Conservation (phyloP, 2,329 filamentous ascomycete species). For the Aspergillus sp. region DNA sequence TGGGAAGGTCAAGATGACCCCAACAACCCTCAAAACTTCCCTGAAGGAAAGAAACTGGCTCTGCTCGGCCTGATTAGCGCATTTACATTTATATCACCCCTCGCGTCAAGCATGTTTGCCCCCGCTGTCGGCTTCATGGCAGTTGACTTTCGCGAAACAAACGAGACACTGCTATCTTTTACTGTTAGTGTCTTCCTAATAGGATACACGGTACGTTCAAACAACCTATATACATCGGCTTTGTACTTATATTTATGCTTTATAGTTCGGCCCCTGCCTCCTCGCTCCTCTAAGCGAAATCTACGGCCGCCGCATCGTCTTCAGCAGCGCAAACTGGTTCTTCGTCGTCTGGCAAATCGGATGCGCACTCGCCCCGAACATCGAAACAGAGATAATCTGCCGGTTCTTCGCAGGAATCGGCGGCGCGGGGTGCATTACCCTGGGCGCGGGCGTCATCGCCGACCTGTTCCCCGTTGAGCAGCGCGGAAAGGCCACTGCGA, state of each 20-base stretch:
- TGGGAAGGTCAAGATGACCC: slow-evolving; percentile 62
- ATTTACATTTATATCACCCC: slow-evolving; percentile 33
- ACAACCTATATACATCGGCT: no score
- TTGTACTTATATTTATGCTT: no score
- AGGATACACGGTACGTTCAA: slow-evolving; percentile 27
- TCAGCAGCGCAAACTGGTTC: slow-evolving; percentile 58
- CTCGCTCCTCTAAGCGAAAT: slow-evolving; percentile 67
- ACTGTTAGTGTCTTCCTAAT: slow-evolving; percentile 33
- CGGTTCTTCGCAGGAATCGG: slow-evolving; percentile 61
- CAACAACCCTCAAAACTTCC: slow-evolving; percentile 58
- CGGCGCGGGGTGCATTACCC: slow-evolving; percentile 36
- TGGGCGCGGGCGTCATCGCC: slow-evolving; percentile 48
- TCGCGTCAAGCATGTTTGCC: slow-evolving; percentile 36
- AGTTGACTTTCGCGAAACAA: slow-evolving; percentile 21
- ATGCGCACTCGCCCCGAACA: slow-evolving; percentile 56
- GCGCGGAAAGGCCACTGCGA: slow-evolving; percentile 44
- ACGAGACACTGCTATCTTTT: slow-evolving; percentile 28
- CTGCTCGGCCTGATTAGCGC: slow-evolving; percentile 28
- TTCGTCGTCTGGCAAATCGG: slow-evolving; percentile 64
- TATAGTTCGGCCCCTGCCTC: slow-evolving; percentile 56
- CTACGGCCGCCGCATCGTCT: slow-evolving; percentile 62
- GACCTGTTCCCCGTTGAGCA: slow-evolving; percentile 45
- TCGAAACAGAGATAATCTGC: slow-evolving; percentile 60
- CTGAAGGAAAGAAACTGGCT: slow-evolving; percentile 23
- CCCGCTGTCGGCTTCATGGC: slow-evolving; percentile 26